Evolutionary conservation across 1,139 yeast species (phyloP).

Genomic region (Pichia kudriavzevii): DNA sequence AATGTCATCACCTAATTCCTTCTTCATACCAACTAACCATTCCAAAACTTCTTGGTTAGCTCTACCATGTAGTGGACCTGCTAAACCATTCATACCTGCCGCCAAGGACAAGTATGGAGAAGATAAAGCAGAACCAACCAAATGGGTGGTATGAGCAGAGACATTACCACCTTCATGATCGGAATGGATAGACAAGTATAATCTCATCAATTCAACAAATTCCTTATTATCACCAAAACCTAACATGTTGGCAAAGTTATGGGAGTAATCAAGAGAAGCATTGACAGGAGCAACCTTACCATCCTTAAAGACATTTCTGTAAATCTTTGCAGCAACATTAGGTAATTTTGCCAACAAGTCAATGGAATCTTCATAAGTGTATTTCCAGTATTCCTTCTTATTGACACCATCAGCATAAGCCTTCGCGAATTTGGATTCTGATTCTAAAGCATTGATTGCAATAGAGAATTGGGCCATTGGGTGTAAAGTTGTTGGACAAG

Average conservation of each 20-base stretch:
- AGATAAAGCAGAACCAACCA: slow-evolving; percentile 92
- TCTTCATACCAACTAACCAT: slow-evolving; percentile 80
- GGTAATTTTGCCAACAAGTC: slow-evolving; percentile 89
- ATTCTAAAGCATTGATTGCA: slow-evolving; percentile 86
- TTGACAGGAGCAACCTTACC: slow-evolving; percentile 74
- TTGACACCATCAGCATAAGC: slow-evolving; percentile 86
- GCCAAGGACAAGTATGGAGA: slow-evolving; percentile 90
- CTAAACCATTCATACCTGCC: slow-evolving; percentile 94
- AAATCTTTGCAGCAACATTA: slow-evolving; percentile 86
- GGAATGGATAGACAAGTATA: slow-evolving; percentile 90
- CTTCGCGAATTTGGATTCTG: slow-evolving; percentile 83
- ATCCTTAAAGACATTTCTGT: slow-evolving; percentile 82
- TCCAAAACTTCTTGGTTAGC: slow-evolving; percentile 97
- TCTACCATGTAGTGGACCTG: slow-evolving; percentile 97
- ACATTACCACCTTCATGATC: slow-evolving; percentile 99
- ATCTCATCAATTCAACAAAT: slow-evolving; percentile 85
- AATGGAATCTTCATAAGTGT: slow-evolving; percentile 84
- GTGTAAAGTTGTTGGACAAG: slow-evolving; percentile 79
- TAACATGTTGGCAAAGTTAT: slow-evolving; percentile 76
- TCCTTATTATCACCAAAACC: slow-evolving; percentile 77
- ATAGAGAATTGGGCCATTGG: slow-evolving; percentile 98
- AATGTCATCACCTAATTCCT: slow-evolving; percentile 59
- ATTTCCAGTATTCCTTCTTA: slow-evolving; percentile 87
- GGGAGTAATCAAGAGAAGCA: slow-evolving; percentile 79
- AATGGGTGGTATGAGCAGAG: slow-evolving; percentile 94